phyloP scores from a whole-genome alignment of 305 asterid species.

The Fraxinus sp. region DNA sequence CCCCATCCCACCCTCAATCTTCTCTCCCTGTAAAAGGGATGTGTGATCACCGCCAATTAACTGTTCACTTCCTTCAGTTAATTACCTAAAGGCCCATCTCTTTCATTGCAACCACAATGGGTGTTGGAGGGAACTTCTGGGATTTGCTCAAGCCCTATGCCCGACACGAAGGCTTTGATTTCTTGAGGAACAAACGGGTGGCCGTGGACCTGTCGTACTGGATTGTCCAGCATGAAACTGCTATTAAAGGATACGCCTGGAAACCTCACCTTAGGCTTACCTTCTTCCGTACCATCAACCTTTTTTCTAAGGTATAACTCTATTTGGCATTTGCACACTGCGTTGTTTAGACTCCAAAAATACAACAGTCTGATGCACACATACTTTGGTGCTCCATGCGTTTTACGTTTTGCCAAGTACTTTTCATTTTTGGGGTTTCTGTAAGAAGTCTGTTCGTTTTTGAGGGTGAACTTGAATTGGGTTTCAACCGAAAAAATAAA shows the following conservation, averaged over 20 bases:
- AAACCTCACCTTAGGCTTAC: conserved; percentile 82
- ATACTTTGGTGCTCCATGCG: background rate
- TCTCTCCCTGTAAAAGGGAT: background rate
- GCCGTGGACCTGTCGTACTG: conserved; percentile 95
- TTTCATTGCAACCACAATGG: conserved; percentile 43
- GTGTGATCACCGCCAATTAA: background rate
- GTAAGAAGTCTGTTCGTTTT: background rate
- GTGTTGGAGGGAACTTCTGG: conserved; percentile 93
- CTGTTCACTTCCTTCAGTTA: background rate
- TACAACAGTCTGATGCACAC: conserved; percentile 26
- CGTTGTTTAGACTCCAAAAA: background rate
- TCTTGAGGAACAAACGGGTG: conserved; percentile 89
- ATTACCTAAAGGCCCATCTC: conserved; percentile 9
- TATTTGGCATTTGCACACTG: background rate
- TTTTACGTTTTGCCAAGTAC: background rate
- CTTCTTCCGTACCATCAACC: conserved; percentile 78
- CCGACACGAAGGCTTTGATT: conserved; percentile 64
- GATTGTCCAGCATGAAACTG: conserved; percentile 93
- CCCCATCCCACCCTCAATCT: background rate
- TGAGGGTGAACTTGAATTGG: conserved; percentile 16
- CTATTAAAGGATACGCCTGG: conserved; percentile 62
- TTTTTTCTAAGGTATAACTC: conserved; percentile 73
- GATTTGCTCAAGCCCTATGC: conserved; percentile 86
- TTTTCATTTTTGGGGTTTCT: background rate
- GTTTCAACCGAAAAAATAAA: conserved; percentile 9